Evolutionary conservation across 306 rosid genomes (phyloP).

Genomic region (Dryas octopetala): DNA sequence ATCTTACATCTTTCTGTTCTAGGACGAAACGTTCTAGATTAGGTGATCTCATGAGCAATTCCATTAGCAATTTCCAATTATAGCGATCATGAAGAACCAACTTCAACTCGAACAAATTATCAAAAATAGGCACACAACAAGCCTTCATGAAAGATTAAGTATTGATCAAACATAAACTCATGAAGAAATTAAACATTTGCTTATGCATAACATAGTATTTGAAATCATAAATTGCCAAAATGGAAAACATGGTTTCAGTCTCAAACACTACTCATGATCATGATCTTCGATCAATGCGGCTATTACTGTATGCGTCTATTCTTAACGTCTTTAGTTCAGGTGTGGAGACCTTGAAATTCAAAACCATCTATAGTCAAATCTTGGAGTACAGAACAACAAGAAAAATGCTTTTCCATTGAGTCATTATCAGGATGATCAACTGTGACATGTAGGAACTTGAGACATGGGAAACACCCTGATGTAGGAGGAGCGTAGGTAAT

Average conservation of each 20-base stretch:
- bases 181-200: background rate
- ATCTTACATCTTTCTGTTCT: background rate
- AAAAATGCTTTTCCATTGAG: background rate
- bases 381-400: background rate
- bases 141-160: background rate
- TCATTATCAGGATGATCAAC: background rate
- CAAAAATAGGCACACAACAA: background rate
- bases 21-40: background rate
- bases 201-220: background rate
- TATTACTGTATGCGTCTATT: background rate
- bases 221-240: background rate
- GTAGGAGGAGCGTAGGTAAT: background rate
- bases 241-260: background rate
- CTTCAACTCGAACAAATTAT: background rate
- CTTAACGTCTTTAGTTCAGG: background rate
- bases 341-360: background rate
- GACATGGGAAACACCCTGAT: background rate
- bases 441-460: background rate
- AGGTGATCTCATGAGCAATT: slow-evolving; percentile 8
- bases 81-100: slow-evolving; percentile 4
- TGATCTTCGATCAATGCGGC: background rate
- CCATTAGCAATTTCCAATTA: background rate
- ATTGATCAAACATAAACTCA: background rate
- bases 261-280: background rate
- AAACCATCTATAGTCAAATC: background rate